Evolutionary conservation across 2,329 filamentous ascomycete species (phyloP).

Genomic region (Epichloe sylvatica): DNA sequence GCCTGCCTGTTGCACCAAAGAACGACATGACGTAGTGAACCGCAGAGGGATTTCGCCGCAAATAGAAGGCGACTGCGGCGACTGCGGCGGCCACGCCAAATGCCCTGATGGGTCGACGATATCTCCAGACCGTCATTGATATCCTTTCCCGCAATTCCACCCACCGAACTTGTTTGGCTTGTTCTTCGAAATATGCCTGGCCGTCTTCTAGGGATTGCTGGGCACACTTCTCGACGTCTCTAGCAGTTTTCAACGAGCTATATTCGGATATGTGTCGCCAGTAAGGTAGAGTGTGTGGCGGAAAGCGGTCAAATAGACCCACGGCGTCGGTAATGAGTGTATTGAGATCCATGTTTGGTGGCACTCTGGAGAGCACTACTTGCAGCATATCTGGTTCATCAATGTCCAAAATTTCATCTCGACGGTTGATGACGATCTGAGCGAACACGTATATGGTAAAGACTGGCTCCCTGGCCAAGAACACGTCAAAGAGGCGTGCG

Average conservation of each 20-base stretch:
- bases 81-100: conserved; percentile 52
- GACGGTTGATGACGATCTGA: conserved; percentile 68
- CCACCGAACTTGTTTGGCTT: conserved; percentile 57
- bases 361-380: conserved; percentile 74
- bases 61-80: conserved; percentile 53
- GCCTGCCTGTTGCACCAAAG: conserved; percentile 9
- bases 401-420: conserved; percentile 75
- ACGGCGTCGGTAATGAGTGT: conserved; percentile 54
- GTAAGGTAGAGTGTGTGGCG: conserved; percentile 55
- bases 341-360: conserved; percentile 68
- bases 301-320: conserved; percentile 48
- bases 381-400: conserved; percentile 91
- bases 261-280: conserved; percentile 61
- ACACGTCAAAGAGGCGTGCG: conserved; percentile 78
- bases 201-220: conserved; percentile 53
- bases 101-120: conserved; percentile 50
- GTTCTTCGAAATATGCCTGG: conserved; percentile 50
- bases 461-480: conserved; percentile 75
- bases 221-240: conserved; percentile 33
- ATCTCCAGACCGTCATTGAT: conserved; percentile 37
- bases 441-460: conserved; percentile 88
- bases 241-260: conserved; percentile 78
- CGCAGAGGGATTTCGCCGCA: conserved; percentile 34
- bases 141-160: conserved; percentile 33
- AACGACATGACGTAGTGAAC: conserved; percentile 15